phyloP scores from a whole-genome alignment of 306 rosid species.

The Luffa aegyptiaca region DNA sequence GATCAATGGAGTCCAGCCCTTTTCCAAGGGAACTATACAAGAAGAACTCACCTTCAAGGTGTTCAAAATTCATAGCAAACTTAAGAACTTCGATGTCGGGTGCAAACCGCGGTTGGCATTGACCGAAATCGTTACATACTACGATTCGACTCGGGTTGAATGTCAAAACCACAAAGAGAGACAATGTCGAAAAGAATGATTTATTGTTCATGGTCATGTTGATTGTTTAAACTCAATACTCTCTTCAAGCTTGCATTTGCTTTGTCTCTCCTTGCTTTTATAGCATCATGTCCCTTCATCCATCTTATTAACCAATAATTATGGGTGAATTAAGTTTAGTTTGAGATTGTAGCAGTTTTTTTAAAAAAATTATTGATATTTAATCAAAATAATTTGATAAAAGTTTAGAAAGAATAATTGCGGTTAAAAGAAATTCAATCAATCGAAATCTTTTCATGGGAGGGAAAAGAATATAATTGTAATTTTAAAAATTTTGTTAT shows the following conservation, averaged over 20 bases:
- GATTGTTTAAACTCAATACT: not conserved
- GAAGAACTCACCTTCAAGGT: not conserved
- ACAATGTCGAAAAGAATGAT: not conserved
- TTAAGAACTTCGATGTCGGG: not conserved
- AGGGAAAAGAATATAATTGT: too few species aligned
- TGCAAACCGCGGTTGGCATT: not conserved
- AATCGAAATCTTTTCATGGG: too few species aligned
- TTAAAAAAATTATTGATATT: too few species aligned
- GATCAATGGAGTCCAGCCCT: constrained; percentile 3
- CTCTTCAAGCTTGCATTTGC: not conserved
- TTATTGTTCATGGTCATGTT: not conserved
- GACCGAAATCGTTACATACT: not conserved
- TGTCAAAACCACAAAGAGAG: not conserved
- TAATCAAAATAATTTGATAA: too few species aligned
- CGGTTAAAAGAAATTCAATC: too few species aligned
- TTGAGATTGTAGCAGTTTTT: too few species aligned
- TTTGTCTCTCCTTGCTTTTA: not conserved
- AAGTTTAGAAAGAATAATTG: too few species aligned
- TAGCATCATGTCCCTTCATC: not conserved
- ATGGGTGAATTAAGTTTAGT: too few species aligned
- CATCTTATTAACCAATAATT: not conserved
- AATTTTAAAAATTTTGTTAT: too few species aligned
- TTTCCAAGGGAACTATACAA: not conserved
- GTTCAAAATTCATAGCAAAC: not conserved
- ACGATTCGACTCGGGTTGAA: not conserved